Conservation (phyloP, 192 early-diverging fungal species). For the Funneliformis mosseae region DNA sequence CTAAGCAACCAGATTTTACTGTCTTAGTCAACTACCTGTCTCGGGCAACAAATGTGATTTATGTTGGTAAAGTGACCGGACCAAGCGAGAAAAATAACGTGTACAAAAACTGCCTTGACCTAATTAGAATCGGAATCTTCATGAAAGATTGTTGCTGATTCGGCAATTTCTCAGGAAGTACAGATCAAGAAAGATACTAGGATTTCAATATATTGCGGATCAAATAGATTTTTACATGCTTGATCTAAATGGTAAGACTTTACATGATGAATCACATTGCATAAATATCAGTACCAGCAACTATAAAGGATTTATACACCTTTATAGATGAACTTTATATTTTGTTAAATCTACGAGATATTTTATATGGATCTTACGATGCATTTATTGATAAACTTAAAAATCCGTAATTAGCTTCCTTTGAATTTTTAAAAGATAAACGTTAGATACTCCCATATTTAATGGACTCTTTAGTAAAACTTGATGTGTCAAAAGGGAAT, state of each 20-base stretch:
- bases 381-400: neutral
- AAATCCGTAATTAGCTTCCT: neutral
- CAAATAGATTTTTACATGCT: slow-evolving; percentile 15
- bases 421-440: neutral
- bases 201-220: slow-evolving; percentile 22
- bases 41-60: no score
- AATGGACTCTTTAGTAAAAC: no score
- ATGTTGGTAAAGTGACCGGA: no score
- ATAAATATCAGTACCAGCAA: slow-evolving; percentile 1
- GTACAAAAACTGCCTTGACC: no score
- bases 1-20: slow-evolving; percentile 24
- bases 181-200: neutral
- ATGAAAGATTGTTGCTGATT: slow-evolving; percentile 7
- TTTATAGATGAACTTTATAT: slow-evolving; percentile 1
- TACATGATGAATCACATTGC: slow-evolving; percentile 17
- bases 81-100: no score
- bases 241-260: slow-evolving; percentile 10
- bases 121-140: neutral
- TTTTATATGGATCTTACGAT: slow-evolving; percentile 5
- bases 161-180: neutral
- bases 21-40: no score
- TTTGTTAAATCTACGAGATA: slow-evolving; percentile 5
- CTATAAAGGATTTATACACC: neutral
- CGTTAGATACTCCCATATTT: slow-evolving; percentile 2
- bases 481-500: neutral